Evolutionary conservation across 2,329 filamentous ascomycete genomes (phyloP).

Genomic region (Leptographium flavum): DNA sequence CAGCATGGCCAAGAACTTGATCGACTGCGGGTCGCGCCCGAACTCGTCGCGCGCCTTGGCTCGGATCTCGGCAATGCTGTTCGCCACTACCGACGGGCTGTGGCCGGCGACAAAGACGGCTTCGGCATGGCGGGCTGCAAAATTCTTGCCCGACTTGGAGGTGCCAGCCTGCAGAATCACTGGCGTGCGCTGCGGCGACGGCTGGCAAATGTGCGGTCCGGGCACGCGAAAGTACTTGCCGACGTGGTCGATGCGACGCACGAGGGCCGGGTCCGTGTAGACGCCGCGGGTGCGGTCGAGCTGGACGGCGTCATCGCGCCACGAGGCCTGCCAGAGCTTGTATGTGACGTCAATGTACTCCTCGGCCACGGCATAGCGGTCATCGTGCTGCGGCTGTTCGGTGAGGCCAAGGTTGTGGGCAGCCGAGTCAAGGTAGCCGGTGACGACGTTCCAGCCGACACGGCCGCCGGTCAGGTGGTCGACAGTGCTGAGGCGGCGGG

Average conservation of each 20-base stretch:
- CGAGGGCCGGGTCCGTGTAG: slow-evolving; percentile 7
- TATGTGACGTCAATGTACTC: slow-evolving; percentile 13
- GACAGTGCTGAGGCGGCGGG: slow-evolving; percentile 8
- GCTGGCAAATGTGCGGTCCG: slow-evolving; percentile 15
- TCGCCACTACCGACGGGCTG: slow-evolving; percentile 5
- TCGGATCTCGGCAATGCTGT: slow-evolving; percentile 10
- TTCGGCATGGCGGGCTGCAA: slow-evolving; percentile 15
- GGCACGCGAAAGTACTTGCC: slow-evolving; percentile 7
- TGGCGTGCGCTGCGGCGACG: slow-evolving; percentile 9
- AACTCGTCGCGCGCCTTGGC: slow-evolving; percentile 24
- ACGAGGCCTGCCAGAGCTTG: slow-evolving; percentile 6
- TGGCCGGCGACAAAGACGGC: slow-evolving; percentile 12
- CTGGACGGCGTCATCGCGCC: slow-evolving; percentile 9
- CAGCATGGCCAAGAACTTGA: slow-evolving; percentile 13
- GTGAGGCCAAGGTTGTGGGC: slow-evolving; percentile 10
- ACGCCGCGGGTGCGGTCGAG: slow-evolving; percentile 3
- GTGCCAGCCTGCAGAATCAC: slow-evolving; percentile 14
- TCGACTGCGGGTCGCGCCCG: slow-evolving; percentile 9
- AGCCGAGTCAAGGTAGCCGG: slow-evolving; percentile 10
- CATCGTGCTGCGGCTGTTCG: slow-evolving; percentile 10
- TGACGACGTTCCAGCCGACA: slow-evolving; percentile 27
- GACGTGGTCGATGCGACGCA: slow-evolving; percentile 8
- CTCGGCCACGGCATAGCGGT: slow-evolving; percentile 13
- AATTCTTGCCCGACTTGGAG: slow-evolving; percentile 11
- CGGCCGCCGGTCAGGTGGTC: slow-evolving; percentile 11